phyloP scores from a whole-genome alignment of 768 basidiomycete genomes.

The Lactifluus piperatus region DNA sequence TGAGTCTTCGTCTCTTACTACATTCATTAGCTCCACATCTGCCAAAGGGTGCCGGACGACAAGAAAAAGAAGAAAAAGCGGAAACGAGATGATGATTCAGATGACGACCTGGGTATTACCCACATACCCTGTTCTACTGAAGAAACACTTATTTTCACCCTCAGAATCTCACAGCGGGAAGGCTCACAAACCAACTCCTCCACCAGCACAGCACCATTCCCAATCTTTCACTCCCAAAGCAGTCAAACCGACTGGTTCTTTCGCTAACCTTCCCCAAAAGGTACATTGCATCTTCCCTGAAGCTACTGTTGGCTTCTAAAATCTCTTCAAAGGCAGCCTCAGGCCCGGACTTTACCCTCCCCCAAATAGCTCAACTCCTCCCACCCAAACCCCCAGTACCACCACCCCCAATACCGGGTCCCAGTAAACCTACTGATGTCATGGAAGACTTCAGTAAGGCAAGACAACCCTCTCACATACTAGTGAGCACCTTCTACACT shows the following conservation, averaged over 20 bases:
- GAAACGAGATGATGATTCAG: constrained; percentile 70
- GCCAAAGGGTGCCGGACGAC: constrained; percentile 36
- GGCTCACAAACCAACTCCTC: constrained; percentile 47
- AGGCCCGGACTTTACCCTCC: constrained; percentile 57
- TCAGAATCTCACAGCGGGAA: constrained; percentile 24
- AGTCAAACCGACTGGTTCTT: constrained; percentile 41
- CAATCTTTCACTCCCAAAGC: constrained; percentile 42
- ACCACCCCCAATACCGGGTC: constrained; percentile 62
- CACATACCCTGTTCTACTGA: neutral
- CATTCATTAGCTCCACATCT: constrained; percentile 5
- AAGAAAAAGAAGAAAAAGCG: constrained; percentile 83
- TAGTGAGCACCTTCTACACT: constrained; percentile 72
- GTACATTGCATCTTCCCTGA: constrained; percentile 24
- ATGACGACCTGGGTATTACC: constrained; percentile 48
- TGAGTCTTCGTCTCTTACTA: constrained; percentile 29
- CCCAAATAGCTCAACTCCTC: constrained; percentile 41
- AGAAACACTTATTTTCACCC: constrained; percentile 2
- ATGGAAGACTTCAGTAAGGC: constrained; percentile 82
- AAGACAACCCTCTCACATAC: constrained; percentile 66
- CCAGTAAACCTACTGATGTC: constrained; percentile 76
- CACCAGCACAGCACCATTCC: constrained; percentile 28
- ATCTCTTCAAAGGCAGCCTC: constrained; percentile 23
- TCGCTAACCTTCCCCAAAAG: constrained; percentile 40
- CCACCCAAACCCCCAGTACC: constrained; percentile 55
- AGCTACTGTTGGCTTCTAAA: neutral